Evolutionary conservation across 2,329 filamentous ascomycete genomes (phyloP), one percentile per base, ranked within the genome.

Genomic region (Epichloe gansuensis): DNA sequence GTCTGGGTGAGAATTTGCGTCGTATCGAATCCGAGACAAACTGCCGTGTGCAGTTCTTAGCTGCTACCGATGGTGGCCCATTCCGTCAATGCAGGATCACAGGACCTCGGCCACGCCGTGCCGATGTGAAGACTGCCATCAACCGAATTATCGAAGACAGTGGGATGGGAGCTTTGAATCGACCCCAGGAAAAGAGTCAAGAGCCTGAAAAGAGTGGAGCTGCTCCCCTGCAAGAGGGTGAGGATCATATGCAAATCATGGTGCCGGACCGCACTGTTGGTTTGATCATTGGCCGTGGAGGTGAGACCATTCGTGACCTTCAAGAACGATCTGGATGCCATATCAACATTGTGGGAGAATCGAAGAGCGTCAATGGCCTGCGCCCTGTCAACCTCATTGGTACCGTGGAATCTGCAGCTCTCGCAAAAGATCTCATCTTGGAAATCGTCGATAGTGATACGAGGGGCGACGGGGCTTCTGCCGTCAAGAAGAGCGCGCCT

Each of bases 401-500:
- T 54, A 83, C 83, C 43, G 80, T 80, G 43, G 79, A 84, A 61
- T 84, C 88, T 50, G 85, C 88, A 48, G 81, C 82, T 46, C 79
- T 81, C 57, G 90, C 90, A 41, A 91, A 93, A 70, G 86, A 93
- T 59, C 73, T 91, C 56, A 95, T 95, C 60, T 82, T 95, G 72
- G 89, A 95, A 65, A 95, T 95, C 64, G 90, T 95, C 51, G 90
- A 95, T 60, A 95, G 88, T 69, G 90, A 95, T 67, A 90, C 83
- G 56, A 80, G 83, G 37, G 79, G 79, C 55, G 75, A 75, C 48
- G 66, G 68, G 17, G 66, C 66, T 7, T 60, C 62, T 4, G 63
- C 61, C 37, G 57, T 57, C 6, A 68, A 66, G 59, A 63, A 61
- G 52, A 58, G 58, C 13, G 55, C 52, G n/a, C 57, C 56, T 37